Evolutionary conservation across 192 early-diverging fungal species (phyloP), one percentile per base, ranked within the genome.

Genomic region (Endogone sp.): DNA sequence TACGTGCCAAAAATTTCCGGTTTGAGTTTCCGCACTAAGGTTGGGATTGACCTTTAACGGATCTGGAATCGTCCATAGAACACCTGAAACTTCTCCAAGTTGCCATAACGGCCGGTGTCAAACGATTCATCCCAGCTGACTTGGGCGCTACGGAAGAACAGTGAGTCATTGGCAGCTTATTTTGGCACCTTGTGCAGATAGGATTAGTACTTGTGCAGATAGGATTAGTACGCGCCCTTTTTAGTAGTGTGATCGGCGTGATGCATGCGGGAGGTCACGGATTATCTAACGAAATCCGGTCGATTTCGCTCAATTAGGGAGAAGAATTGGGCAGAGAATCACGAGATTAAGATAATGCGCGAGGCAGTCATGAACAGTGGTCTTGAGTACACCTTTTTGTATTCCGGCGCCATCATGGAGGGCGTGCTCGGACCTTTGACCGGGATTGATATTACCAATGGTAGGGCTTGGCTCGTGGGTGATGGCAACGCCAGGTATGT

Each of bases 111-210:
- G 60, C 30, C 8, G 60, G 60, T 32, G 67, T 69, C n/a, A 69
- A 62, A 56, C 60, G 67, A 29, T 69, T 69, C 24, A 37, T 62
- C 24, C 60, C 67, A 32, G 60, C 67, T n/a, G 67, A 65, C 21
- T 69, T 69, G 24, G 62, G 60, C 62, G 27, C 2, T 58, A 29
- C 20, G n/a, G 27, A 67, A 31, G 28, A 60, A 67, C 37, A 49
- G 37, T 49, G 16, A 49, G 37, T 49, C 6, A 16, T 49, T n/a
- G n/a, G n/a, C n/a, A n/a, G n/a, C n/a, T n/a, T n/a, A n/a, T n/a
- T n/a, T n/a, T n/a, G n/a, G n/a, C n/a, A n/a, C n/a, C n/a, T n/a
- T n/a, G n/a, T n/a, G n/a, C n/a, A n/a, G n/a, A n/a, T n/a, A n/a
- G n/a, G n/a, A n/a, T n/a, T n/a, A n/a, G n/a, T n/a, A n/a, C n/a